Conservation (phyloP, 2,329 filamentous ascomycete genomes). For the Cordyceps cateniannulata region DNA sequence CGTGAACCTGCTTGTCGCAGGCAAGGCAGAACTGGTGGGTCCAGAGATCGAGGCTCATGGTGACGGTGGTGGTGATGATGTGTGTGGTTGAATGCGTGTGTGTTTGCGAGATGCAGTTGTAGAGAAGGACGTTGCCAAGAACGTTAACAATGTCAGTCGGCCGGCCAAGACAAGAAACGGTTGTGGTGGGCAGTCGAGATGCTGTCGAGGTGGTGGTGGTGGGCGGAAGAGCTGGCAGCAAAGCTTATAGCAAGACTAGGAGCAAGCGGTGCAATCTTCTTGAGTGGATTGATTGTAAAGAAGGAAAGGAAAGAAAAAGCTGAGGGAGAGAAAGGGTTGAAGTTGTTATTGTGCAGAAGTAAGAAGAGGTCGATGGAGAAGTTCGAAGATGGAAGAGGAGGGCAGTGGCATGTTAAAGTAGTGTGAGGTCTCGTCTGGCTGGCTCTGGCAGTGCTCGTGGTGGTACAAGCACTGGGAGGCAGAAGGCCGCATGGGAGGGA, state of each 20-base stretch:
- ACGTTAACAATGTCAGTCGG: not conserved
- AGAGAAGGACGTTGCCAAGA: not conserved
- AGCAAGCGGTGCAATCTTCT: not conserved
- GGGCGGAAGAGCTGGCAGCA: not conserved
- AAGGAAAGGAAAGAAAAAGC: not conserved
- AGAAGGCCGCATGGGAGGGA: conserved; percentile 8
- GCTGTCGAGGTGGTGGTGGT: not conserved
- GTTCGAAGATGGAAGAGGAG: conserved; percentile 3
- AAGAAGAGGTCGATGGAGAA: not conserved
- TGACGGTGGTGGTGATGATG: conserved; percentile 22
- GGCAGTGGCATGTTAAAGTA: conserved; percentile 10
- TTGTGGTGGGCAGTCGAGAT: conserved; percentile 3
- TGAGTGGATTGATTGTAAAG: not conserved
- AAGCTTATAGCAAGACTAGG: not conserved
- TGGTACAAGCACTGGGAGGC: not conserved
- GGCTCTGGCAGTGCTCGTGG: not conserved
- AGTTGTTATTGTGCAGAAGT: not conserved
- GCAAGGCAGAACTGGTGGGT: conserved; percentile 88
- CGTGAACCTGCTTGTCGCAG: conserved; percentile 72
- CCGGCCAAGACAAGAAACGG: not conserved
- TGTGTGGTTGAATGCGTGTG: not conserved
- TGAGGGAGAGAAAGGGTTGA: not conserved
- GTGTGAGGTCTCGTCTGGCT: not conserved
- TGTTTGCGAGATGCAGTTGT: not conserved
- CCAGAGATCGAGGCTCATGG: conserved; percentile 60